These are phyloP conservation scores for Aspergillus sp. DNA, from an alignment of 2,329 filamentous ascomycete genomes.

Conservation along the genomic window DNA sequence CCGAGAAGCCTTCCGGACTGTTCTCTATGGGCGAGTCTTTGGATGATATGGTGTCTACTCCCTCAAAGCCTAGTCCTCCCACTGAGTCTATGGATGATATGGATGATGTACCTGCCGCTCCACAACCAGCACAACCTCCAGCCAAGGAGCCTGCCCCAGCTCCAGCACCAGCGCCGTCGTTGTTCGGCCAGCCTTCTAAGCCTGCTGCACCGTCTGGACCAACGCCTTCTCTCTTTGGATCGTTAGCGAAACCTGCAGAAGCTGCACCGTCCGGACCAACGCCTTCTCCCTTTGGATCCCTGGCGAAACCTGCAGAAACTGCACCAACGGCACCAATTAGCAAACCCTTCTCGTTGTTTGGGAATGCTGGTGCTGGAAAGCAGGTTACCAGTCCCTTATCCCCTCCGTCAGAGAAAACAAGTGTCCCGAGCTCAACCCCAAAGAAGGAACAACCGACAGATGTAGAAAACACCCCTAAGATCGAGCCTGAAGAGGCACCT, in stretches of 20 bases:
- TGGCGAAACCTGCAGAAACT: conserved; percentile 19
- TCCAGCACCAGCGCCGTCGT: conserved; percentile 9
- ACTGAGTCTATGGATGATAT: conserved; percentile 34
- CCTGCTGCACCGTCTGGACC: conserved; percentile 19
- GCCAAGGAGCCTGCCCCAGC: conserved; percentile 6
- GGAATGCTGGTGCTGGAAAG: conserved; percentile 17
- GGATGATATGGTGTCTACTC: conserved; percentile 34
- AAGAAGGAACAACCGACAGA: conserved; percentile 30
- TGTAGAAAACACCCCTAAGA: conserved; percentile 24
- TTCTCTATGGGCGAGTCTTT: conserved; percentile 38
- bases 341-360: conserved; percentile 26
- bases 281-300: conserved; percentile 25
- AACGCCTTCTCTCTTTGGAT: conserved; percentile 24
- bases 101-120: conserved; percentile 22
- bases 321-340: conserved; percentile 22
- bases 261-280: conserved; percentile 16
- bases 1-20: conserved; percentile 27
- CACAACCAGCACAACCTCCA: conserved; percentile 17
- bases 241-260: conserved; percentile 18
- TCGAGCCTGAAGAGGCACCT: conserved; percentile 31
- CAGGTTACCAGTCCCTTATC: conserved; percentile 24
- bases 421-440: conserved; percentile 20
- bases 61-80: conserved; percentile 27
- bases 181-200: conserved; percentile 23
- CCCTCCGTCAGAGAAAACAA: conserved; percentile 28